A percentile compares a stretch with the other conserved stretches of the same genome.
These are phyloP conservation scores for Acanthamoeba healyi DNA, from an alignment of 208 protist genomes.

Conservation along the genomic window DNA sequence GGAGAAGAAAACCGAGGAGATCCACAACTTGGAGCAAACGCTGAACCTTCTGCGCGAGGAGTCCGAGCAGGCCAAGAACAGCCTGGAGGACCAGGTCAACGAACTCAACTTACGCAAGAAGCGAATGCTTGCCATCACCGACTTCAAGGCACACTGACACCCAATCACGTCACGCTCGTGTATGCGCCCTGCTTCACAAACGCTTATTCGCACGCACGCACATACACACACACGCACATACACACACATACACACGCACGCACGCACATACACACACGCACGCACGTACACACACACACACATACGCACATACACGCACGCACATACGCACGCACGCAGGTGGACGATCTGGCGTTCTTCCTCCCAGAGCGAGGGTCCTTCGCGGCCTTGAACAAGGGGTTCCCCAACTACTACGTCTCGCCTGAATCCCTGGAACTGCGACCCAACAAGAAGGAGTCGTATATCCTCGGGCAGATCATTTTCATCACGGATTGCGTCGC, in stretches of 20 bases:
- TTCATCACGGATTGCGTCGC: neutral
- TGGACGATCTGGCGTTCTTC: neutral
- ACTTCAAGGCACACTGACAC: slow-evolving; percentile 23
- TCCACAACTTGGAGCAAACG: slow-evolving; percentile 1
- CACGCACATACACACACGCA: too few species aligned
- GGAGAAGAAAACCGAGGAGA: neutral
- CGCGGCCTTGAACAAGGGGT: neutral
- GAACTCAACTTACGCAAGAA: neutral
- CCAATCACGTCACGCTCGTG: too few species aligned
- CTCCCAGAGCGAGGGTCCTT: neutral
- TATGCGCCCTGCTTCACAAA: too few species aligned
- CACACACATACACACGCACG: too few species aligned
- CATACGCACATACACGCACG: too few species aligned
- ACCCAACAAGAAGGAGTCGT: neutral
- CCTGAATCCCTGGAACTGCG: neutral
- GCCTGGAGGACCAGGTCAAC: neutral
- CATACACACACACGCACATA: too few species aligned
- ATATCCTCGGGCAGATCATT: neutral
- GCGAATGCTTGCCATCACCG: neutral
- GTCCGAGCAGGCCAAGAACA: neutral
- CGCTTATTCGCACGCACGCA: too few species aligned
- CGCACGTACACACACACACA: too few species aligned
- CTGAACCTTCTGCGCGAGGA: neutral
- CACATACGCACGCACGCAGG: too few species aligned
- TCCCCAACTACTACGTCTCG: neutral